Base-by-base conservation (phyloP, 2,329 filamentous ascomycete species). In the Cytospora schulzeri region DNA sequence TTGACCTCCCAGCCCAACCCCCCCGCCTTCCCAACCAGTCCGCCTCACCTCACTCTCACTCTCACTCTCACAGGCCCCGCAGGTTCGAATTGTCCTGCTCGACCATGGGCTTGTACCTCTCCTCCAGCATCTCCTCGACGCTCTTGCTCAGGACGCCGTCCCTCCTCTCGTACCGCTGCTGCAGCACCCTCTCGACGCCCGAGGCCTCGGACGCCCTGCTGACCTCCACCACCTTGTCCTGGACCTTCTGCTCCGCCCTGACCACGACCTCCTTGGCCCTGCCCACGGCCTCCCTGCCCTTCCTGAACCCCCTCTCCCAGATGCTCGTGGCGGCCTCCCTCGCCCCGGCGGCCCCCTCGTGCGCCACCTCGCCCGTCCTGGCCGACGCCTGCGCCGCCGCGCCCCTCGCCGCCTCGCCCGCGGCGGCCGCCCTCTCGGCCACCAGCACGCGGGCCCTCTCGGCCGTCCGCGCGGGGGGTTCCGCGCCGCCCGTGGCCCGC, bases 101-200 rank as follows among this genome's bases (percentile, higher is more conserved):
- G 51, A 80, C 78, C 65, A 83, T 73, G 0, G 80, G 80, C 69
- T 73, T 79, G 70, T 88, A 88, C 69, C 85, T 77, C 72, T 87
- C 83, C 57, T 76, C 79, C 60, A 88, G 74, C 51, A 80, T 77
- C 71, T 87, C 81, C 67, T 84, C 79, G 24, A 83, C 81, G 54
- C 78, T 82, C 75, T 82, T 82, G 66, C 79, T 76, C 68, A 79
- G 71, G 61, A 72, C 72, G 17, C 73, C 71, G 8, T 73, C 73
- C 51, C 77, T 79, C 72, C 81, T 28, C 51, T 65, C 76, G 68
- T 81, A 88, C 57, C 85, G 77, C 74, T 86, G 77, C 63, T 79
- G 75, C 66, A 83, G 75, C 12, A 83, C 84, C 73, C 75, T 79
- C 70, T 86, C 78, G 19, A 83, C 77, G 2, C 80, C 74, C 5